Percentiles rank a stretch among this genome's conserved stretches.
These are phyloP conservation scores for Nitzschia sp. DNA, from an alignment of 108 stramenopile species.

Conservation along the genomic window DNA sequence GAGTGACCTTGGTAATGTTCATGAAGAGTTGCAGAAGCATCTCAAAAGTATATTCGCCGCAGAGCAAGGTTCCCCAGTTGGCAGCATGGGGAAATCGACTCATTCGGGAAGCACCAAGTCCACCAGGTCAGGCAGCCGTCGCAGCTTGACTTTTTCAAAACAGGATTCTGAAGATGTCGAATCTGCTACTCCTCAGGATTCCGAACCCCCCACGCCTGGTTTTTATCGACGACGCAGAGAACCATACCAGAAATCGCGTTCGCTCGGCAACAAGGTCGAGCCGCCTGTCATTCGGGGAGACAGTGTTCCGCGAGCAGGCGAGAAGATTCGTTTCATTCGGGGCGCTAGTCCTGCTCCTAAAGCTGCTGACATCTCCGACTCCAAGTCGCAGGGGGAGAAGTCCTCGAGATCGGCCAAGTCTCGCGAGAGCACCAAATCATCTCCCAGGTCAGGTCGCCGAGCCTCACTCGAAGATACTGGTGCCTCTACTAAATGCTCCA, in stretches of 20 bases:
- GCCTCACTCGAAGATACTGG: slow-evolving; percentile 7
- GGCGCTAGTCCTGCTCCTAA: not conserved
- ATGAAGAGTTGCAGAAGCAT: not conserved
- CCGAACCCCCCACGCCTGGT: no score
- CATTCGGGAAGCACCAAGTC: slow-evolving; percentile 7
- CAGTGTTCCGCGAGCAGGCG: not conserved
- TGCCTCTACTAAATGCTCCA: not conserved
- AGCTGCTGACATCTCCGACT: not conserved
- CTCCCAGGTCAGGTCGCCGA: not conserved
- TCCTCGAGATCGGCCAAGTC: not conserved
- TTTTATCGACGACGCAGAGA: no score
- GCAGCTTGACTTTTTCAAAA: no score
- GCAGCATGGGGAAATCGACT: not conserved
- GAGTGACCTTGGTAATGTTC: not conserved
- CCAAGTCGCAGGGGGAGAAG: not conserved
- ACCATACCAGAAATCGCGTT: no score
- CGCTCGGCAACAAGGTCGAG: no score
- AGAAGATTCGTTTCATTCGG: not conserved
- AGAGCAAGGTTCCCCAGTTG: not conserved
- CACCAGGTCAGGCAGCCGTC: not conserved
- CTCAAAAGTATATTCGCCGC: not conserved
- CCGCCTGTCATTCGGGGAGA: not conserved
- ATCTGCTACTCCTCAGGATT: not conserved
- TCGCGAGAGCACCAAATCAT: not conserved
- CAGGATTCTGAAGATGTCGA: no score